Conservation (phyloP, 164 flowering plant species). For the Hamamelis virginiana region DNA sequence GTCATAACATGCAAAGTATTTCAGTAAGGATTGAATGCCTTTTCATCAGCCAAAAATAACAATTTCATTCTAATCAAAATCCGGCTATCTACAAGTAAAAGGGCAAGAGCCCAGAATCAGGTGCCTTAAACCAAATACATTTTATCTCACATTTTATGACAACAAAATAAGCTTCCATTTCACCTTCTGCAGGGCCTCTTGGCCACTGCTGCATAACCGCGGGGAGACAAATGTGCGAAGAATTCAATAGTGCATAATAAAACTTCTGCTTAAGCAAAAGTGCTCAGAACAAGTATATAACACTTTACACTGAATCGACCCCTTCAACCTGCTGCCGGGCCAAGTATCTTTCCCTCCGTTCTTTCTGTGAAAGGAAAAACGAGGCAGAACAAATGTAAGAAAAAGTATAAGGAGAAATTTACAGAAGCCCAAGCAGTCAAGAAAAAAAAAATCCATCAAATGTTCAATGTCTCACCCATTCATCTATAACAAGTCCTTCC, state of each 20-base stretch:
- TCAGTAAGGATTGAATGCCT: neutral
- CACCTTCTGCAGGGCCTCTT: neutral
- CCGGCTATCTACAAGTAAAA: conserved; percentile 22
- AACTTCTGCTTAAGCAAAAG: neutral
- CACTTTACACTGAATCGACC: conserved; percentile 54
- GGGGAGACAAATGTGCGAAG: neutral
- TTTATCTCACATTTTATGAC: conserved; percentile 4
- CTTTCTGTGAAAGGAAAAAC: conserved; percentile 47
- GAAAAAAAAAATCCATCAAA: neutral
- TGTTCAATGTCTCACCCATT: conserved; percentile 36
- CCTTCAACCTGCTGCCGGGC: conserved; percentile 84
- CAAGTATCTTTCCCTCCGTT: conserved; percentile 76
- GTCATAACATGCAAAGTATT: neutral
- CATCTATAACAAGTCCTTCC: conserved; percentile 54
- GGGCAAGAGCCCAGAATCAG: conserved; percentile 4
- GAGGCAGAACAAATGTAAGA: neutral
- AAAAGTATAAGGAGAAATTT: neutral
- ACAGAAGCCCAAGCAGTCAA: neutral
- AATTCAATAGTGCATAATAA: neutral
- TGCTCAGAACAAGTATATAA: neutral
- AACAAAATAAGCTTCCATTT: conserved; percentile 5
- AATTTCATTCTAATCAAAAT: conserved; percentile 7
- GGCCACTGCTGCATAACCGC: neutral
- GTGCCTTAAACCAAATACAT: conserved; percentile 5
- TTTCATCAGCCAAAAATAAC: neutral